Evolutionary conservation across 805 yeast genomes (phyloP), one percentile per base, ranked within the genome.

Genomic region (Lipomyces yamadae): DNA sequence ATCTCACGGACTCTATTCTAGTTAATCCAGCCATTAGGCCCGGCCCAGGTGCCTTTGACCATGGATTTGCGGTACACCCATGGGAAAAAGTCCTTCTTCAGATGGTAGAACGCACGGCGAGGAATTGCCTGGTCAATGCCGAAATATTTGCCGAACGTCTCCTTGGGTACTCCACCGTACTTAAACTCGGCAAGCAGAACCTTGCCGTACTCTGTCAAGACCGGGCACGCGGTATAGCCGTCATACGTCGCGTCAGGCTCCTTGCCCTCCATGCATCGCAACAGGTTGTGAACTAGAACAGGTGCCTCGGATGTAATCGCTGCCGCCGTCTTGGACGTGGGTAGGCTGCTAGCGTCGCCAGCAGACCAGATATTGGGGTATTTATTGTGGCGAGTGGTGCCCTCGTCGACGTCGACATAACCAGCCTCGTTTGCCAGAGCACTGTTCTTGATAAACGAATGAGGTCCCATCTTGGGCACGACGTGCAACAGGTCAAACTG

Each of bases 111-210:
- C 42, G 42, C 42, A 37, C 42, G 42, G 8, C 42, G 42, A 37
- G 42, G 42, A 37, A 37, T 37, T 37, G 42, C 42, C 42, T 37
- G 42, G 42, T 37, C 42, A 37, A 37, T 37, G 42, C 42, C 42
- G 42, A 37, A 13, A 10, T 13, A 37, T 10, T 37, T 37, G 42
- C 42, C 42, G 42, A 37, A 37, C 10, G 42, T 37, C 42, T 37
- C 42, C 42, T 37, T 37, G 42, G 42, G 42, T 37, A 3, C 10
- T 4, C 42, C 42, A 8, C 42, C 42, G 42, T 37, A 37, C 42
- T 37, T 37, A 13, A 37, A 37, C 42, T 37, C 42, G 42, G 42
- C 42, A 10, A 37, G 42, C 8, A 37, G 42, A 37, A 37, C 42
- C 42, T 37, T 37, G 42, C 42, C 42, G 42, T 37, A 37, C 42